Percentiles rank a stretch among this genome's conserved stretches.
These are phyloP conservation scores for Leptographium wingfieldii DNA, from an alignment of 2,329 filamentous ascomycete genomes.

Conservation along the genomic window DNA sequence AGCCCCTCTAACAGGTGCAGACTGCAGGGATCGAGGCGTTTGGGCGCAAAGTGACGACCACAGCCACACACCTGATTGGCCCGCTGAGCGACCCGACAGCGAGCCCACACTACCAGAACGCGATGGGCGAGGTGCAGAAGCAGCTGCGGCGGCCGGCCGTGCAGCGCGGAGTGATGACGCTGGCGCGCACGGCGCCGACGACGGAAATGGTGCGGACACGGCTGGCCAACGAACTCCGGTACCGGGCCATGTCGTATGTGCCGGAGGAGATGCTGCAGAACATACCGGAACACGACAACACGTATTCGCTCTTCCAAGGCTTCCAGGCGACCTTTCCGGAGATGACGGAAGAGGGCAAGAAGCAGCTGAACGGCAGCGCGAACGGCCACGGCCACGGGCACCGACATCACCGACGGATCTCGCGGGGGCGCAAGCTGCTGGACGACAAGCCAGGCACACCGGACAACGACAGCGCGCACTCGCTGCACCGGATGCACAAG, in stretches of 20 bases:
- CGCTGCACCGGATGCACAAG: slow-evolving; percentile 61
- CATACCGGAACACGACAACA: slow-evolving; percentile 74
- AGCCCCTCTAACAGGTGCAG: slow-evolving; percentile 29
- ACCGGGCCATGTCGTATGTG: slow-evolving; percentile 76
- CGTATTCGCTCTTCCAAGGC: slow-evolving; percentile 90
- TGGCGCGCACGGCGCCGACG: slow-evolving; percentile 87
- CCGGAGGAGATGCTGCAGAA: slow-evolving; percentile 82
- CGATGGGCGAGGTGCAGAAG: slow-evolving; percentile 79
- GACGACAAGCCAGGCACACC: slow-evolving; percentile 40
- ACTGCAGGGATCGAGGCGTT: slow-evolving; percentile 84
- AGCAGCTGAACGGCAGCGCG: slow-evolving; percentile 27
- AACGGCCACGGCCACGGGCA: background rate
- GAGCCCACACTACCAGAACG: slow-evolving; percentile 64
- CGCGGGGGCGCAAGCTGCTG: slow-evolving; percentile 65
- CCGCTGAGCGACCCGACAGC: slow-evolving; percentile 44
- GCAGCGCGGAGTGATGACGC: slow-evolving; percentile 82
- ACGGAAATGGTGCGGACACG: slow-evolving; percentile 86
- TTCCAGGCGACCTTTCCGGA: slow-evolving; percentile 83
- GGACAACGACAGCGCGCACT: slow-evolving; percentile 42
- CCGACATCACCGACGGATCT: slow-evolving; percentile 52
- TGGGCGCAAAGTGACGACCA: slow-evolving; percentile 86
- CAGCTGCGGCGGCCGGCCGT: slow-evolving; percentile 73
- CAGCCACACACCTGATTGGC: slow-evolving; percentile 78
- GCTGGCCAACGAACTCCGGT: slow-evolving; percentile 83
- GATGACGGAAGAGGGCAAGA: slow-evolving; percentile 55